Evolutionary conservation across 1,284 basidiomycete genomes (phyloP), one percentile per base, ranked within the genome.

Genomic region (Cutaneotrichosporon sp.): DNA sequence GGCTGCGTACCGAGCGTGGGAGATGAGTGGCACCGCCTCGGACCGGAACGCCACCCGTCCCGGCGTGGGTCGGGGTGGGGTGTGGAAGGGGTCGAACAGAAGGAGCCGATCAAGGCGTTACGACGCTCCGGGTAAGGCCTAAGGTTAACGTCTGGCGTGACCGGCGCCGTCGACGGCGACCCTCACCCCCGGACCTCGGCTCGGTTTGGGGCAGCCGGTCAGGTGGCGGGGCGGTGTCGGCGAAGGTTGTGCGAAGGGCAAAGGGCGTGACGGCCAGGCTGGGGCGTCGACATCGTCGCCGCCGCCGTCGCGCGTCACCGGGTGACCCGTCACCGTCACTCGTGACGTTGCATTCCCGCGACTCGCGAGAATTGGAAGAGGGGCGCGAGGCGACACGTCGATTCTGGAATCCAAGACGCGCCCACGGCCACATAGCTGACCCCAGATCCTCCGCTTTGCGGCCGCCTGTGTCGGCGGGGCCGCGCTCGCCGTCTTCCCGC

Each of bases 401-500:
- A 29, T 29, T 9, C 29, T 9, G 29, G 29, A 29, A 29, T 29
- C 29, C 34, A 36, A 36, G 34, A 36, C 10, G 16, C 34, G 38
- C 38, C 18, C 38, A 42, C 18, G 4, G 29, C 29, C 29, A 9
- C 9, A 29, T 4, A 4, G 5, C 43, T 50, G 10, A 31, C 18
- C 7, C 7, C 47, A 50, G 47, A n/a, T 50, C 18, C 22, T 68
- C 13, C 69, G 72, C 29, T 60, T 61, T 31, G 20, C 59, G 18
- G n/a, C 67, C 56, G 55, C 61, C 3, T n/a, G 70, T 22, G 20
- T 47, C 7, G 67, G 56, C 4, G 59, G 67, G 7, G 54, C 72
- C 10, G 61, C 66, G 10, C 66, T 74, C 54, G 69, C 72, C 43
- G 64, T 72, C 50, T 59, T 67, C 50, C 71, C 72, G 5, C 62